A percentile compares a stretch with the other conserved stretches of the same genome.
Evolutionary conservation across 805 yeast genomes (phyloP).

Genomic region (Clavispora phyllophila): DNA sequence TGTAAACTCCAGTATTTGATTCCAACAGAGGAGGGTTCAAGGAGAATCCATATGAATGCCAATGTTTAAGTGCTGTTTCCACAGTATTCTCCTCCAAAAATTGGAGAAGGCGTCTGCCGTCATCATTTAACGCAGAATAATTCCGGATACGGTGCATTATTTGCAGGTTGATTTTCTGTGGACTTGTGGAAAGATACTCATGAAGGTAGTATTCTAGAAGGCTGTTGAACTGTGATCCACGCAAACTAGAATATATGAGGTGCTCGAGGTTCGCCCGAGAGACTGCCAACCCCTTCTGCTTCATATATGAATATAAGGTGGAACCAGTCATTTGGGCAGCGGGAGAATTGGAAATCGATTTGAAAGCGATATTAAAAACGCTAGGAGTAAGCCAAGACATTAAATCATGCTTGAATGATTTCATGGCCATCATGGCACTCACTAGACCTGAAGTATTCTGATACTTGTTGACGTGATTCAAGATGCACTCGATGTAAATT

Average conservation of each 20-base stretch:
- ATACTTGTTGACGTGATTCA: constrained; percentile 29
- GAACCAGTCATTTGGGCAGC: constrained; percentile 26
- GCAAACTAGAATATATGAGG: constrained; percentile 16
- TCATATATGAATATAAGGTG: constrained; percentile 19
- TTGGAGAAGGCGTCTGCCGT: constrained; percentile 2
- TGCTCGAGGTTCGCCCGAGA: constrained; percentile 16
- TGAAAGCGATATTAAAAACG: constrained; percentile 26
- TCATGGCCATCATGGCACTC: constrained; percentile 15
- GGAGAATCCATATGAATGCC: not conserved
- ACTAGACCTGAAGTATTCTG: constrained; percentile 32
- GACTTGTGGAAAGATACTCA: constrained; percentile 4
- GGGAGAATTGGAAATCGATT: constrained; percentile 23
- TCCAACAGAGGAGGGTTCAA: not conserved
- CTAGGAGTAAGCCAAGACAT: constrained; percentile 23
- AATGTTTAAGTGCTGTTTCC: not conserved
- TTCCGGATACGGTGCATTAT: constrained; percentile 3
- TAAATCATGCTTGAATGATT: constrained; percentile 9
- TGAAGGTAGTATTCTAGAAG: constrained; percentile 7
- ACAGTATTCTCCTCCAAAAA: constrained; percentile 1
- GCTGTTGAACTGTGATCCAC: constrained; percentile 4
- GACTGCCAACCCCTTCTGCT: constrained; percentile 1
- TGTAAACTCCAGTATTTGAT: not conserved
- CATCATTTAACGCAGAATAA: constrained; percentile 3
- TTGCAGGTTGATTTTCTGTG: constrained; percentile 1
- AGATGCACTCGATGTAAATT: constrained; percentile 30